These are phyloP conservation scores for Phytophthora niederhauseri DNA, from an alignment of 352 stramenopile genomes.

Conservation along the genomic window DNA sequence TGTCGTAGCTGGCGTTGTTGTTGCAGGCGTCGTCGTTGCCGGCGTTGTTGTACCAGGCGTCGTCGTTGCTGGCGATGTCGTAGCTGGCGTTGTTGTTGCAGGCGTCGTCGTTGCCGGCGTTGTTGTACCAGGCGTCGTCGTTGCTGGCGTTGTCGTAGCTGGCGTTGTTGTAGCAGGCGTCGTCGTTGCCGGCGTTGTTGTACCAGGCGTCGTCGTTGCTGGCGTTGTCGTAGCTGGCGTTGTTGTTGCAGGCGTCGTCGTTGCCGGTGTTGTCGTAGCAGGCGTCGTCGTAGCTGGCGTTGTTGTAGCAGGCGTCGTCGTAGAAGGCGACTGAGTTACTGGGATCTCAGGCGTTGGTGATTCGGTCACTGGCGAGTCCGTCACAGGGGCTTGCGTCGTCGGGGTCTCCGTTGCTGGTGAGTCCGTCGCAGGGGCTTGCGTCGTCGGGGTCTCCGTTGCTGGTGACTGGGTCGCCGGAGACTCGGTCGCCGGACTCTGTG, in stretches of 20 bases:
- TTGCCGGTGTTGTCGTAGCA: slow-evolving; percentile 6
- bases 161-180: slow-evolving; percentile 1
- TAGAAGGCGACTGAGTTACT: slow-evolving; percentile 1
- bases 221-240: slow-evolving; percentile 5
- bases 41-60: slow-evolving; percentile 1
- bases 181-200: background rate
- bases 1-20: background rate
- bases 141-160: background rate
- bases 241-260: background rate
- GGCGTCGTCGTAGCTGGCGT: background rate
- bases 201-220: background rate
- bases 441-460: slow-evolving; percentile 9
- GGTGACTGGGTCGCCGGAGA: slow-evolving; percentile 9
- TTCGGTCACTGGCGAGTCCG: slow-evolving; percentile 6
- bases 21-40: background rate
- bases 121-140: slow-evolving; percentile 1
- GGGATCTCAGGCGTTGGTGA: background rate
- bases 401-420: slow-evolving; percentile 13
- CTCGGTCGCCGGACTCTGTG: slow-evolving; percentile 4
- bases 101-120: slow-evolving; percentile 1
- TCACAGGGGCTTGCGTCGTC: slow-evolving; percentile 7
- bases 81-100: background rate
- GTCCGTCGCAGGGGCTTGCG: slow-evolving; percentile 8
- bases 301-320: slow-evolving; percentile 7
- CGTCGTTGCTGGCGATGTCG: background rate